Conservation (phyloP, 495 filamentous ascomycete species). For the Aspergillus diversus region DNA sequence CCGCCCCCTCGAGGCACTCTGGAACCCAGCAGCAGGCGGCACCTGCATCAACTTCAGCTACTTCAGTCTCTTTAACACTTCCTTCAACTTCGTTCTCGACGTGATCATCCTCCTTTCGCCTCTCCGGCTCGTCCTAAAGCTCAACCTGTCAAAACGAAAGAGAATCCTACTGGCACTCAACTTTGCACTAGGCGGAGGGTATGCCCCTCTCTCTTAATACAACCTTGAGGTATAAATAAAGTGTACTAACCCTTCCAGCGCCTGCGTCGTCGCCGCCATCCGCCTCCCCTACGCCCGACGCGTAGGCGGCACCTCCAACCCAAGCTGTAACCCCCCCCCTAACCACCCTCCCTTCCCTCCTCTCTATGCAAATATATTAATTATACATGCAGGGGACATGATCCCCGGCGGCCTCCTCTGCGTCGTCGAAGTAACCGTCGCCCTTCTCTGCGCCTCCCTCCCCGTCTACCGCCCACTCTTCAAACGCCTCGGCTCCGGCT, state of each 20-base stretch:
- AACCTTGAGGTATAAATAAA: no score
- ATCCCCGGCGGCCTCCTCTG: not conserved
- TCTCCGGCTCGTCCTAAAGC: not conserved
- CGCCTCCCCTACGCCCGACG: not conserved
- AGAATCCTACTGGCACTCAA: not conserved
- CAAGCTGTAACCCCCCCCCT: not conserved
- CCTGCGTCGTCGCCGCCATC: conserved; percentile 1
- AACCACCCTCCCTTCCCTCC: no score
- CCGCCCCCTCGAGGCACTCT: not conserved
- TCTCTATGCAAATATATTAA: no score
- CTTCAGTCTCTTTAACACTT: not conserved
- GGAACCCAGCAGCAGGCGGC: not conserved
- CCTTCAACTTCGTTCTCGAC: not conserved
- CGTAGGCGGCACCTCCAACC: not conserved
- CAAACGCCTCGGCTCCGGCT: not conserved
- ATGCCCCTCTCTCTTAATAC: not conserved
- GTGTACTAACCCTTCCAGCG: not conserved
- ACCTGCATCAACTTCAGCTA: conserved; percentile 1
- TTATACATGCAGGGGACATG: not conserved
- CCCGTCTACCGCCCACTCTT: not conserved
- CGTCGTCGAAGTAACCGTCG: not conserved
- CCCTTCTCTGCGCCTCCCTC: not conserved
- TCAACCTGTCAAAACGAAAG: not conserved
- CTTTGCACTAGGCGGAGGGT: not conserved
- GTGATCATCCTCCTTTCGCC: not conserved